Base-by-base conservation (phyloP, 345 rosid genomes). In the Lepidium sativum region DNA sequence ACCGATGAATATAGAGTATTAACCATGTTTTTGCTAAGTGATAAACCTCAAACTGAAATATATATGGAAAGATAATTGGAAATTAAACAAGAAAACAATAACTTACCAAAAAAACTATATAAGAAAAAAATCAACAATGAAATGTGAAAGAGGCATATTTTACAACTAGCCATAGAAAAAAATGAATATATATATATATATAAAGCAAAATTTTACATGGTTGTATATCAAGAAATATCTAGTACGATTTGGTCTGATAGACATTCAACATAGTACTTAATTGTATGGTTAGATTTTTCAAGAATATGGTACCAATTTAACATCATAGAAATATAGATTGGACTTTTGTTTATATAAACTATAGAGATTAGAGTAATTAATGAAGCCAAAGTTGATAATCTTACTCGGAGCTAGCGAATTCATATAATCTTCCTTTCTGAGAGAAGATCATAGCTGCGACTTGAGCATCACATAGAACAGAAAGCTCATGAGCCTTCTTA, bases 401-500 rank as follows among this genome's bases (percentile, higher is more conserved):
- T 21, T 74, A 83, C 85, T 67, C 75, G 38, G 81, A 55, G 67
- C 80, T 81, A 40, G 83, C 15, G 51, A 76, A 84, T 37, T 84
- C 79, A 31, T 58, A 58, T 41, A 76, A 65, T 51, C 72, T 80
- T 74, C 89, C 83, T 21, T 39, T 76, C 74, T 76, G 86, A 5
- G 89, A 84, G 70, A 81, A 84, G 70, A 80, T 51, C 23, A 81
- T 61, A n/a, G 72, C 76, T 6, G 81, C 80, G 50, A 83, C 77
- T 71, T 83, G 84, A 3, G 81, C 82, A 66, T 83, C 85, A 49
- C 84, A 81, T 10, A 84, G 80, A 71, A 84, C 77, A 3, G 81
- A 80, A 54, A 81, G 79, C 78, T 84, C 89, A 57, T 44, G 56
- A 54, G 86, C 89, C 68, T 81, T 84, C 84, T 84, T 84, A 67